These are phyloP conservation scores for Saccharomyces hybrid DNA, from an alignment of 1,139 yeast genomes.

Conservation along the genomic window DNA sequence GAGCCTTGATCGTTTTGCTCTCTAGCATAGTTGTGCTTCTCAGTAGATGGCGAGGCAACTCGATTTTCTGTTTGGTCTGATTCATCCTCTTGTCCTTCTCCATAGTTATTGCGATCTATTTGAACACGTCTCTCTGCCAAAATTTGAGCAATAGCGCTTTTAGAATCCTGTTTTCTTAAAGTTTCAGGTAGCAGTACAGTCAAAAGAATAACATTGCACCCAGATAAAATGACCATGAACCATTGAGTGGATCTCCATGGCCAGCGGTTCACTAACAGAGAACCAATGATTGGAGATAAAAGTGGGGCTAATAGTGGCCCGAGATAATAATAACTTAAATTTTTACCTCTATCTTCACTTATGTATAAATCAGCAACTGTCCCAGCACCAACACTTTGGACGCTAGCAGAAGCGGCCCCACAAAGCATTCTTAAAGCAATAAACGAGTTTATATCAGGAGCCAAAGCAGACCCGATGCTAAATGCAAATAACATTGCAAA, in stretches of 20 bases:
- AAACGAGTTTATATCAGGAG: constrained; percentile 53
- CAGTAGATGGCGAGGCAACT: neutral
- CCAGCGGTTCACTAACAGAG: constrained; percentile 62
- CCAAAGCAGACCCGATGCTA: constrained; percentile 62
- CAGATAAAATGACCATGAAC: constrained; percentile 66
- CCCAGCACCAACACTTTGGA: constrained; percentile 87
- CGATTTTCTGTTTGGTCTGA: neutral
- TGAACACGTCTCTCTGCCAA: constrained; percentile 33
- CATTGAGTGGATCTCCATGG: constrained; percentile 90
- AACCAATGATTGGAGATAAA: constrained; percentile 74
- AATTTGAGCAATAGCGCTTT: constrained; percentile 41
- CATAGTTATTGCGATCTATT: neutral
- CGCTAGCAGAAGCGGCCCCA: constrained; percentile 81
- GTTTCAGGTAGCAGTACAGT: constrained; percentile 69
- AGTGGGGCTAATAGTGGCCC: constrained; percentile 82
- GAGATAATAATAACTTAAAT: constrained; percentile 72
- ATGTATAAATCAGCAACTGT: constrained; percentile 68
- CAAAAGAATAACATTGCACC: constrained; percentile 43
- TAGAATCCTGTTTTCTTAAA: constrained; percentile 46
- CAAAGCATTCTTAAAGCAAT: constrained; percentile 62
- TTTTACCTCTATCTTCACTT: constrained; percentile 64
- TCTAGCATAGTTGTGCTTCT: neutral
- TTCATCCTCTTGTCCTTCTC: neutral
- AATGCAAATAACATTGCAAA: constrained; percentile 58
- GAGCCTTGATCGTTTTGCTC: neutral